phyloP scores from a whole-genome alignment of 1,284 basidiomycete genomes.

The Phlebopus sp. region DNA sequence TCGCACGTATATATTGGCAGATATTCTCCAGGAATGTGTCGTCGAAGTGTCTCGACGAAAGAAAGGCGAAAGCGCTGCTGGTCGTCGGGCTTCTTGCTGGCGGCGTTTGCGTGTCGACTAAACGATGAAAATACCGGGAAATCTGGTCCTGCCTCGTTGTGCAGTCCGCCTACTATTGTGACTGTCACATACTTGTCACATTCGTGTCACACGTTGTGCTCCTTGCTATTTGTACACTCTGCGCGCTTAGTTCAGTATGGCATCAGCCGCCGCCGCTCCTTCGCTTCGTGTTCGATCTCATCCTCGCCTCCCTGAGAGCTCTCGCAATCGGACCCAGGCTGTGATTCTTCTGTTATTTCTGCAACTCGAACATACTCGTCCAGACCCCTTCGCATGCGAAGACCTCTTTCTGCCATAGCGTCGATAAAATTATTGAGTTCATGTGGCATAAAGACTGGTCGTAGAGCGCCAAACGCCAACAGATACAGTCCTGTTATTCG shows the following conservation, averaged over 20 bases:
- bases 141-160: no score
- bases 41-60: slow-evolving; percentile 11
- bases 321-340: slow-evolving; percentile 27
- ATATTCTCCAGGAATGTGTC: slow-evolving; percentile 9
- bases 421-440: slow-evolving; percentile 74
- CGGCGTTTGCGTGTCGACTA: slow-evolving; percentile 8
- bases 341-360: slow-evolving; percentile 31
- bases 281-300: slow-evolving; percentile 59
- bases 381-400: slow-evolving; percentile 67
- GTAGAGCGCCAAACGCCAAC: slow-evolving; percentile 75
- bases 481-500: slow-evolving; percentile 73
- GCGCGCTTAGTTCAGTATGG: slow-evolving; percentile 47
- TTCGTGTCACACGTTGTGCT: not conserved
- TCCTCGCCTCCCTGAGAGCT: slow-evolving; percentile 41
- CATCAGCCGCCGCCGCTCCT: slow-evolving; percentile 58
- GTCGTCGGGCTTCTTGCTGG: slow-evolving; percentile 2
- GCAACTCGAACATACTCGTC: slow-evolving; percentile 58
- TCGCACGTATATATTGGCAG: slow-evolving; percentile 5
- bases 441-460: slow-evolving; percentile 58
- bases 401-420: slow-evolving; percentile 79
- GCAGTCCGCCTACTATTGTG: slow-evolving; percentile 9
- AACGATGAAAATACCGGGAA: no score
- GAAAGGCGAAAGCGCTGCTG: slow-evolving; percentile 13
- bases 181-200: slow-evolving; percentile 11
- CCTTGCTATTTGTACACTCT: slow-evolving; percentile 9